Conservation (phyloP, 2,329 filamentous ascomycete species). For the Aspergillus carbonarius region DNA sequence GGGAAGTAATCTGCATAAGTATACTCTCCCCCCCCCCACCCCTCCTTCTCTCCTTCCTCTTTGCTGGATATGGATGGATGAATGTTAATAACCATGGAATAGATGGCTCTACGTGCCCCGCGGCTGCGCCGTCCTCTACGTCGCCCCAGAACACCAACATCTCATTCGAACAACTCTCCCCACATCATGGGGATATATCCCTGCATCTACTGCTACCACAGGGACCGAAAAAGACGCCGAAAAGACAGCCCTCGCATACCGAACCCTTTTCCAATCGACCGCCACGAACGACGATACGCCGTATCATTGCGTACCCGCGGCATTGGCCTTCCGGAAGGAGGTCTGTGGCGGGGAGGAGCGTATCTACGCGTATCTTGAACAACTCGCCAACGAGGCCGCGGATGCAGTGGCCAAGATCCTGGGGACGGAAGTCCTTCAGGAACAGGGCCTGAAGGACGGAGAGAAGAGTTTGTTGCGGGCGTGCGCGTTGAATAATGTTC, state of each 20-base stretch:
- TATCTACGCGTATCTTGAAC: conserved; percentile 63
- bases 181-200: conserved; percentile 74
- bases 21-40: conserved; percentile 8
- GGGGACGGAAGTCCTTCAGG: conserved; percentile 69
- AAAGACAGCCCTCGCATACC: conserved; percentile 53
- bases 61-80: too few species aligned
- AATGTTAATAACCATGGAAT: conserved; percentile 6
- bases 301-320: conserved; percentile 69
- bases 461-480: conserved; percentile 50
- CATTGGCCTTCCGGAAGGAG: conserved; percentile 67
- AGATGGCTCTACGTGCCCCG: conserved; percentile 81
- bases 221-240: conserved; percentile 41
- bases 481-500: conserved; percentile 72
- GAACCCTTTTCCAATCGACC: conserved; percentile 71
- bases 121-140: conserved; percentile 77
- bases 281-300: conserved; percentile 73
- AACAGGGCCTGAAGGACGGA: conserved; percentile 9
- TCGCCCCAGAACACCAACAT: conserved; percentile 71
- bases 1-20: conserved; percentile 80
- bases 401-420: conserved; percentile 60
- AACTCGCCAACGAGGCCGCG: conserved; percentile 65
- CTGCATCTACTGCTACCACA: too few species aligned
- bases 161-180: conserved; percentile 73
- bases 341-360: conserved; percentile 71
- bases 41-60: neutral